A percentile compares a stretch with the other conserved stretches of the same genome.
Evolutionary conservation across 345 rosid genomes (phyloP).

Genomic region (Eucalyptus pumila): DNA sequence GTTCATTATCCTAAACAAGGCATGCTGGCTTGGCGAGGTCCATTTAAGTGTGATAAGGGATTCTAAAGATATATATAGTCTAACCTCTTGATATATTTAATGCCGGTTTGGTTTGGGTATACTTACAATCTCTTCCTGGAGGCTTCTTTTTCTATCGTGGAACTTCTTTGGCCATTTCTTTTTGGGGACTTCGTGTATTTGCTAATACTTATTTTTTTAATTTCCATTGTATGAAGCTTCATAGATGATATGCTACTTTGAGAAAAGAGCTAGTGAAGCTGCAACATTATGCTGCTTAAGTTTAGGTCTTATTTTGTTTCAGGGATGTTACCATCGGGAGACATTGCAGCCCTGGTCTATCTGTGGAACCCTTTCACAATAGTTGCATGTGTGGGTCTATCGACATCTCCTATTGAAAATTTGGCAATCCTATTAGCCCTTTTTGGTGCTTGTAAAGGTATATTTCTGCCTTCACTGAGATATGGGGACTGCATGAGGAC

Average conservation of each 20-base stretch:
- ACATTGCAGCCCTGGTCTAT: constrained; percentile 79
- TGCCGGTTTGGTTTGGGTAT: neutral
- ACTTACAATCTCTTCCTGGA: neutral
- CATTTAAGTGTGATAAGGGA: neutral
- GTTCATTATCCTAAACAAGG: neutral
- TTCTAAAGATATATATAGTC: neutral
- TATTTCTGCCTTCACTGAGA: constrained; percentile 9
- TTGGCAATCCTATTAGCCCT: constrained; percentile 49
- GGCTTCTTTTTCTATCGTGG: neutral
- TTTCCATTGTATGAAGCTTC: neutral
- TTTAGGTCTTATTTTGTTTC: neutral
- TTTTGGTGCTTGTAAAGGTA: constrained; percentile 73
- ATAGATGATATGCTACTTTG: neutral
- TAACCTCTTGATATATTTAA: neutral
- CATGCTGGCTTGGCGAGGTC: neutral
- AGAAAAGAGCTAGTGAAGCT: neutral
- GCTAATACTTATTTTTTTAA: neutral
- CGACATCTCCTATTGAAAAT: constrained; percentile 83
- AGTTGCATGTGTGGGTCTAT: constrained; percentile 70
- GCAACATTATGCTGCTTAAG: neutral
- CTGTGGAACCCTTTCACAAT: constrained; percentile 92
- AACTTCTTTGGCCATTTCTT: neutral
- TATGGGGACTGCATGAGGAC: neutral
- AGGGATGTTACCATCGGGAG: constrained; percentile 57
- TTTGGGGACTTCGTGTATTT: neutral